Percentiles rank a stretch among this genome's conserved stretches.
phyloP scores from a whole-genome alignment of 768 basidiomycete genomes.

The Hypholoma fasciculare region DNA sequence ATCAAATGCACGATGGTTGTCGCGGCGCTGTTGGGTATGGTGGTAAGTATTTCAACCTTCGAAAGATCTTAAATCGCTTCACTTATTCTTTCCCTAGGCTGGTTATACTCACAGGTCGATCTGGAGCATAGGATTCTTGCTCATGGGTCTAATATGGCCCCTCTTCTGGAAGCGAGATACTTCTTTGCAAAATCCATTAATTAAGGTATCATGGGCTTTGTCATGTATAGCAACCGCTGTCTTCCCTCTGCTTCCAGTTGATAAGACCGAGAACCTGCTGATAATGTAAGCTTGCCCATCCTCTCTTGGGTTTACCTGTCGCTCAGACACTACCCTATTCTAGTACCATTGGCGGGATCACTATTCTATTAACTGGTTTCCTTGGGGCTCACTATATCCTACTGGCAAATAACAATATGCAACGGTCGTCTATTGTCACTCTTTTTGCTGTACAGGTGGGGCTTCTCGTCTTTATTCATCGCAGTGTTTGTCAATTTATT shows the following conservation, averaged over 20 bases:
- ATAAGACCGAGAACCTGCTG: constrained; percentile 62
- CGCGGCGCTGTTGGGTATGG: constrained; percentile 63
- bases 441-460: constrained; percentile 29
- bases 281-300: constrained; percentile 50
- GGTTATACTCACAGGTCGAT: constrained; percentile 72
- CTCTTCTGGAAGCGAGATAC: constrained; percentile 45
- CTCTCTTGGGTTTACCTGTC: neutral
- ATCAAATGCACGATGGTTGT: constrained; percentile 34
- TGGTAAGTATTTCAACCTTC: constrained; percentile 46
- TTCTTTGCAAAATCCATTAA: constrained; percentile 20
- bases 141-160: constrained; percentile 71
- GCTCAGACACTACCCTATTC: neutral
- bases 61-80: neutral
- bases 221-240: constrained; percentile 56
- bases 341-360: constrained; percentile 48
- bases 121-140: constrained; percentile 67
- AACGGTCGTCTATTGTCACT: neutral
- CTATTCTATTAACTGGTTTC: constrained; percentile 33
- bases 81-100: constrained; percentile 34
- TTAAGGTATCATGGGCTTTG: constrained; percentile 42
- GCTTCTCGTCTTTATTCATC: neutral
- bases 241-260: constrained; percentile 73
- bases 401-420: neutral
- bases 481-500: neutral
- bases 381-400: constrained; percentile 7